These are phyloP conservation scores for Boletus subparvulus DNA, from an alignment of 768 basidiomycete species.

Conservation along the genomic window DNA sequence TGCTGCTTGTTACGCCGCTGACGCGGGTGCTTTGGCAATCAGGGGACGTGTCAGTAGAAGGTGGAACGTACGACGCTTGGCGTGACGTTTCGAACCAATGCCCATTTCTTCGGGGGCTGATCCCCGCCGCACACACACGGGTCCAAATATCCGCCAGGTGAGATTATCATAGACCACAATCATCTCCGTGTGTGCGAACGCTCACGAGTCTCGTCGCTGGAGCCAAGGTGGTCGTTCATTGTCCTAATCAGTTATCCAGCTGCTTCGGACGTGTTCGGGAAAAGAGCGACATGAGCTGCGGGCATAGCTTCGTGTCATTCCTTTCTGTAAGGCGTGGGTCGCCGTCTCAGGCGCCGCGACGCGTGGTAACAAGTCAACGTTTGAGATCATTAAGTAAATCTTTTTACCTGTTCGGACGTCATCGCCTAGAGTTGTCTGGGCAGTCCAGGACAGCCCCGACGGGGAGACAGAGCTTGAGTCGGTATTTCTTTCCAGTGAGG, in stretches of 20 bases:
- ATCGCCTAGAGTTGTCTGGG: not conserved
- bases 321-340: not conserved
- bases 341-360: not conserved
- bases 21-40: not conserved
- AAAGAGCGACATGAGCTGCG: not conserved
- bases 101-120: not conserved
- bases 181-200: constrained; percentile 6
- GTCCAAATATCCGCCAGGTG: constrained; percentile 2
- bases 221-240: not conserved
- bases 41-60: not conserved
- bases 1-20: not conserved
- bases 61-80: not conserved
- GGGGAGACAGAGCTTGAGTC: too few relatives aligned
- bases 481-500: not conserved
- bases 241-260: not conserved
- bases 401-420: not conserved
- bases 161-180: not conserved
- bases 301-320: not conserved
- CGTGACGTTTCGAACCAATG: not conserved
- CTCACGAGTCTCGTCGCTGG: not conserved
- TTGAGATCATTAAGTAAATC: not conserved
- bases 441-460: too few relatives aligned
- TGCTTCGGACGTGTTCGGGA: not conserved
- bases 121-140: not conserved
- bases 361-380: not conserved